Conservation (phyloP, 805 yeast species). For the Wickerhamiella azymoides region DNA sequence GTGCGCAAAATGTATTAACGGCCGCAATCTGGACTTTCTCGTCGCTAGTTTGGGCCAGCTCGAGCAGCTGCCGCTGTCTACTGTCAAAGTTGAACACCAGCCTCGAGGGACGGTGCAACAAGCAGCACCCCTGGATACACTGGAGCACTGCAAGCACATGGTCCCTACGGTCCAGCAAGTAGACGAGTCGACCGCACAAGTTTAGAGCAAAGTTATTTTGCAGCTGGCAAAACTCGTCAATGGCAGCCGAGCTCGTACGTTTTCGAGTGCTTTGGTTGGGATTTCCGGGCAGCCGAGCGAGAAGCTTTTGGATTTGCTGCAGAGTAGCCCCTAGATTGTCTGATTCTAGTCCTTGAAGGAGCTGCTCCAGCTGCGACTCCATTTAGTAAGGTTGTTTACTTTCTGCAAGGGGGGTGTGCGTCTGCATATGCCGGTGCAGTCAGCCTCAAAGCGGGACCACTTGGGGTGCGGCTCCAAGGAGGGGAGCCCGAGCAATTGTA, state of each 20-base stretch:
- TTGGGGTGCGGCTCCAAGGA: no score
- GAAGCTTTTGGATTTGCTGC: background rate
- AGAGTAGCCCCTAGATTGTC: background rate
- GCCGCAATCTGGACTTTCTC: constrained; percentile 27
- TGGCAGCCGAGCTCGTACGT: background rate
- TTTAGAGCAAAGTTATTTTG: constrained; percentile 46
- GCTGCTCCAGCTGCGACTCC: constrained; percentile 1
- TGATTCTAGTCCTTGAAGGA: constrained; percentile 1
- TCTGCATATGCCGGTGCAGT: no score
- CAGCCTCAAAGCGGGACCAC: no score
- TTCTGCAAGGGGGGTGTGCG: background rate
- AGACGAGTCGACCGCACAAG: constrained; percentile 27
- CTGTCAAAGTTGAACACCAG: constrained; percentile 35
- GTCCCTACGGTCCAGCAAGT: constrained; percentile 8
- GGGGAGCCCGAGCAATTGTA: no score
- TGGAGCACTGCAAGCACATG: constrained; percentile 16
- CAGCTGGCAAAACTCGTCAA: constrained; percentile 28
- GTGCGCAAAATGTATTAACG: constrained; percentile 44
- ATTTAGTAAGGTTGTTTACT: constrained; percentile 1
- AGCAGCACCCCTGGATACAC: constrained; percentile 41
- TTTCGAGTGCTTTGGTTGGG: constrained; percentile 1
- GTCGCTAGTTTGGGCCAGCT: constrained; percentile 8
- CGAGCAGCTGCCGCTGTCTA: constrained; percentile 7
- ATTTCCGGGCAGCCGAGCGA: background rate
- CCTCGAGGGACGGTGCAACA: constrained; percentile 46